Evolutionary conservation across 257 asterid genomes (phyloP).

Genomic region (Haberlea rhodopensis): DNA sequence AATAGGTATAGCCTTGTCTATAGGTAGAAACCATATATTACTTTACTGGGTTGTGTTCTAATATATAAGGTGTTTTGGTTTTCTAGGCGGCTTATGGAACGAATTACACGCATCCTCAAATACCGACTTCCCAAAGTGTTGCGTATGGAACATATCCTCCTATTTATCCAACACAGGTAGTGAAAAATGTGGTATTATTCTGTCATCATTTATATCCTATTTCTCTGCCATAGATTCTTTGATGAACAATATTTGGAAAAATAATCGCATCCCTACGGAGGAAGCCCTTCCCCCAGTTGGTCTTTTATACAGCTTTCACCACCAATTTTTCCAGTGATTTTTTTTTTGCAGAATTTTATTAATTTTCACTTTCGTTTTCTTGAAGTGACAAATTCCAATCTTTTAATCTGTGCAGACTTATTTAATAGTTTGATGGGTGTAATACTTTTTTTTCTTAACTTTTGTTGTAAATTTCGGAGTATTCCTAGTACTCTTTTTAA

Average conservation of each 20-base stretch:
- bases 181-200: neutral
- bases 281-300: neutral
- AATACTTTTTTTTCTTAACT: no score
- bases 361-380: neutral
- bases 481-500: no score
- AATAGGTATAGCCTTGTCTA: no score
- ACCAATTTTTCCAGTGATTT: neutral
- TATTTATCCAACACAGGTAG: slow-evolving; percentile 77
- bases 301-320: neutral
- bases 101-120: slow-evolving; percentile 63
- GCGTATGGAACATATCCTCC: slow-evolving; percentile 82
- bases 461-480: no score
- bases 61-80: slow-evolving; percentile 6
- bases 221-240: neutral
- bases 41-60: no score
- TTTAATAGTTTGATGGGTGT: no score
- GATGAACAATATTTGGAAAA: neutral
- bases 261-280: neutral
- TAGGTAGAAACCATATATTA: no score
- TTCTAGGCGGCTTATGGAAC: slow-evolving; percentile 67
- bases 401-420: slow-evolving; percentile 33
- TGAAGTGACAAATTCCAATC: neutral
- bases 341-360: neutral
- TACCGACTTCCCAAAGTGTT: slow-evolving; percentile 58
- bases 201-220: neutral